A percentile compares a stretch with the other conserved stretches of the same genome.
Evolutionary conservation across 1,284 basidiomycete species (phyloP).

Genomic region (Meira miltonrushii): DNA sequence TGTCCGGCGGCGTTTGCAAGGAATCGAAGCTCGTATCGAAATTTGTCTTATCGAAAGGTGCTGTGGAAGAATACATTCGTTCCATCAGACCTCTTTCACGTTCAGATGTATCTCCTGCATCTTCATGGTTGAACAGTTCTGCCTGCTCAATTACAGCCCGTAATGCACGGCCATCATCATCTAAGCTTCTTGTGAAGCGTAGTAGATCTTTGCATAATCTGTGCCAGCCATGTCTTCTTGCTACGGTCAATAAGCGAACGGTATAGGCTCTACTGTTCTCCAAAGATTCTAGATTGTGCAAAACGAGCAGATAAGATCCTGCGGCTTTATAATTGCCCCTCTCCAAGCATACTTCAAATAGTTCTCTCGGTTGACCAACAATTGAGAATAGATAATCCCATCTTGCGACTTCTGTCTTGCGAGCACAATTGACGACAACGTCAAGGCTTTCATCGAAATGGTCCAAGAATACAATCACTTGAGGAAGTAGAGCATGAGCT

Average conservation of each 20-base stretch:
- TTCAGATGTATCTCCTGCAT: not conserved
- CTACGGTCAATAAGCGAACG: conserved; percentile 33
- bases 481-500: conserved; percentile 60
- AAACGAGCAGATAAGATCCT: conserved; percentile 82
- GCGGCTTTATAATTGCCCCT: conserved; percentile 77
- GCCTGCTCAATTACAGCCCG: conserved; percentile 52
- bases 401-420: conserved; percentile 89
- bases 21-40: no score
- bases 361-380: conserved; percentile 77
- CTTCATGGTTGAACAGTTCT: conserved; percentile 30
- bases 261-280: conserved; percentile 55
- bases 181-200: conserved; percentile 34
- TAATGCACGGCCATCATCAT: conserved; percentile 69
- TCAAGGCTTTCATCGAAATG: conserved; percentile 84
- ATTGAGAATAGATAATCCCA: conserved; percentile 85
- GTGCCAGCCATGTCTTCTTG: conserved; percentile 31
- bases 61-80: not conserved
- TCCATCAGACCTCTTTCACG: not conserved
- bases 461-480: conserved; percentile 83
- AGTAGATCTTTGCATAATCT: conserved; percentile 56
- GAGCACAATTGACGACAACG: conserved; percentile 89
- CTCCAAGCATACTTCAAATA: conserved; percentile 83
- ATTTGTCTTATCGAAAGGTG: no score
- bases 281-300: conserved; percentile 85
- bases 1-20: not conserved